Percentiles rank a stretch among this genome's conserved stretches.
Evolutionary conservation across 2,329 filamentous ascomycete genomes (phyloP).

Genomic region (Plectosphaerella sp.): DNA sequence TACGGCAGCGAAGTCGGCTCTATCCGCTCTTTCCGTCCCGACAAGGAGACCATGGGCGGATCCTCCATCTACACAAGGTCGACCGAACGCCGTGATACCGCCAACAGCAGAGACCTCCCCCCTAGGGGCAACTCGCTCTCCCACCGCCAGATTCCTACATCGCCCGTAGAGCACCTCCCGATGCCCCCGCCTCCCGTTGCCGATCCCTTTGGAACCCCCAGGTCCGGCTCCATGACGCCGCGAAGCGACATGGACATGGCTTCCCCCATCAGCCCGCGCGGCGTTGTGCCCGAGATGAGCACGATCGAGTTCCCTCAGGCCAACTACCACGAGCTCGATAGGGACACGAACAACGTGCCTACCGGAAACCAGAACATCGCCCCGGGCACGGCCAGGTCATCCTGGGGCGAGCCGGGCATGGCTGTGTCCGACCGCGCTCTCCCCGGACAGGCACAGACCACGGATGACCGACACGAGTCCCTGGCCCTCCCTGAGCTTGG

Average conservation of each 20-base stretch:
- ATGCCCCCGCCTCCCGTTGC: conserved; percentile 27
- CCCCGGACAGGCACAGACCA: neutral
- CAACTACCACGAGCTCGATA: neutral
- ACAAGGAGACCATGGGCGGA: conserved; percentile 23
- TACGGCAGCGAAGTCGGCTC: conserved; percentile 56
- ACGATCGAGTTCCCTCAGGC: conserved; percentile 15
- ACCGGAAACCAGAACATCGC: conserved; percentile 13
- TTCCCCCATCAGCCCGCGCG: conserved; percentile 15
- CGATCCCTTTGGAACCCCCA: conserved; percentile 31
- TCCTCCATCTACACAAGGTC: conserved; percentile 43
- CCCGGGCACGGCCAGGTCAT: conserved; percentile 19
- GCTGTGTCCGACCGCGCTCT: neutral
- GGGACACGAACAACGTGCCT: conserved; percentile 17
- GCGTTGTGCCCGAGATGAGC: conserved; percentile 34
- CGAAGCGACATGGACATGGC: conserved; percentile 4
- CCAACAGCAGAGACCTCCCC: conserved; percentile 21
- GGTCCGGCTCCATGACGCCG: conserved; percentile 12
- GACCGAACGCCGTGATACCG: conserved; percentile 25
- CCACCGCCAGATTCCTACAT: neutral
- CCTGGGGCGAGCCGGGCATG: neutral
- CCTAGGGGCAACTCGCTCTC: conserved; percentile 36
- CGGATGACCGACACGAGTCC: neutral
- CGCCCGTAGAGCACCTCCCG: conserved; percentile 21
- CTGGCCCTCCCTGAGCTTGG: conserved; percentile 9
- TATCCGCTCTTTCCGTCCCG: conserved; percentile 44